A percentile compares a stretch with the other conserved stretches of the same genome.
phyloP scores from a whole-genome alignment of 305 asterid species.

The Solanum hybrid region DNA sequence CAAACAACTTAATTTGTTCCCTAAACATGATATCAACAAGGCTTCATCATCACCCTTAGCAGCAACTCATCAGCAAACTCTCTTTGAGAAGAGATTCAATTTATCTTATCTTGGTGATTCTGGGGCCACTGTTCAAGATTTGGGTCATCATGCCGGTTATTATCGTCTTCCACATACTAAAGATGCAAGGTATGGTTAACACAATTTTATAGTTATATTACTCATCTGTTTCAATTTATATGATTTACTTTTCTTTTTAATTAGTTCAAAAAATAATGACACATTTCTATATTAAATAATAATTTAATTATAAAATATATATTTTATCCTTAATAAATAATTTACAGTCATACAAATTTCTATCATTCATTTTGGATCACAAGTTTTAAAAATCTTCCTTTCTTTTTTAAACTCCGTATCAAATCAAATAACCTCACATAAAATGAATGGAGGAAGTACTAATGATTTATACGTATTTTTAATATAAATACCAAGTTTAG shows the following conservation, averaged over 20 bases:
- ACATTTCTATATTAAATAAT: too few species aligned
- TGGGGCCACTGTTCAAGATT: conserved; percentile 25
- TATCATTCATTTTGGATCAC: too few species aligned
- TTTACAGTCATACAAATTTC: too few species aligned
- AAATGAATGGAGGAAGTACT: too few species aligned
- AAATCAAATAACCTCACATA: too few species aligned
- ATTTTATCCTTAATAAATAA: too few species aligned
- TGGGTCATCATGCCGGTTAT: conserved; percentile 75
- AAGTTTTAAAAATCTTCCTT: too few species aligned
- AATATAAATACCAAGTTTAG: background rate
- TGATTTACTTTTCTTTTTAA: too few species aligned
- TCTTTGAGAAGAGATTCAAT: conserved; percentile 26
- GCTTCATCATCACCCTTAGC: background rate
- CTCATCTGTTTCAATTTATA: background rate
- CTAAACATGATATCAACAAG: conserved; percentile 26
- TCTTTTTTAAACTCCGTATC: too few species aligned
- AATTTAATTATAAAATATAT: too few species aligned
- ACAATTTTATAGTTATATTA: background rate
- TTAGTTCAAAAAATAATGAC: too few species aligned
- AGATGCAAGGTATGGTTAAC: conserved; percentile 33
- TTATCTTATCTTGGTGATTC: conserved; percentile 23
- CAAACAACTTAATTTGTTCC: conserved; percentile 32
- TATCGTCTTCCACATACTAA: conserved; percentile 42
- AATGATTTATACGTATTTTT: too few species aligned
- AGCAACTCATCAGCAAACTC: conserved; percentile 1